Percentiles rank a stretch among this genome's conserved stretches.
Evolutionary conservation across 176 grass and related monocot genomes (phyloP).

Genomic region (Oryza coarctata): DNA sequence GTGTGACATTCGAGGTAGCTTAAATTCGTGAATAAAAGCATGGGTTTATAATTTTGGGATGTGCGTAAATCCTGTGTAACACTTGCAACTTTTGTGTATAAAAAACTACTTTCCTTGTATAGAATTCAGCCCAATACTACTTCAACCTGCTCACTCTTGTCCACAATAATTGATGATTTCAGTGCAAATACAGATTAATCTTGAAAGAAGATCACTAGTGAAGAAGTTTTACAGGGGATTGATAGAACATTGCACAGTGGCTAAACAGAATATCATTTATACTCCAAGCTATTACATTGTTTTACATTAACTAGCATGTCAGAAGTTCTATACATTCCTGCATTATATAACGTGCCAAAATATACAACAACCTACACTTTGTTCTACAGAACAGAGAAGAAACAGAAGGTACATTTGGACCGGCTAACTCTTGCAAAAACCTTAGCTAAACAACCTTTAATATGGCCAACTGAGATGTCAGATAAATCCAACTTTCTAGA

Average conservation of each 20-base stretch:
- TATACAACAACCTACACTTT: neutral
- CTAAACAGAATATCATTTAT: neutral
- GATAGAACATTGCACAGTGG: neutral
- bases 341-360: neutral
- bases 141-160: constrained; percentile 15
- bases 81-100: neutral
- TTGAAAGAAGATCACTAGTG: neutral
- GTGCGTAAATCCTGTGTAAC: neutral
- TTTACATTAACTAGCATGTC: neutral
- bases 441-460: neutral
- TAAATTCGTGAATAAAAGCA: neutral
- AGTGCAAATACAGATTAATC: neutral
- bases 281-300: neutral
- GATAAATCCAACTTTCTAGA: neutral
- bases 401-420: neutral
- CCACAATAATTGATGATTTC: neutral
- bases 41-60: neutral
- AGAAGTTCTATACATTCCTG: neutral
- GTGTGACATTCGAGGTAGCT: neutral
- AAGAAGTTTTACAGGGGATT: neutral
- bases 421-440: neutral
- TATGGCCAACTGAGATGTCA: neutral
- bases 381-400: neutral
- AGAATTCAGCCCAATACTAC: neutral
- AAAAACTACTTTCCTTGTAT: neutral